These are phyloP conservation scores for Phytophthora foliorum DNA, from an alignment of 352 stramenopile species.

Conservation along the genomic window DNA sequence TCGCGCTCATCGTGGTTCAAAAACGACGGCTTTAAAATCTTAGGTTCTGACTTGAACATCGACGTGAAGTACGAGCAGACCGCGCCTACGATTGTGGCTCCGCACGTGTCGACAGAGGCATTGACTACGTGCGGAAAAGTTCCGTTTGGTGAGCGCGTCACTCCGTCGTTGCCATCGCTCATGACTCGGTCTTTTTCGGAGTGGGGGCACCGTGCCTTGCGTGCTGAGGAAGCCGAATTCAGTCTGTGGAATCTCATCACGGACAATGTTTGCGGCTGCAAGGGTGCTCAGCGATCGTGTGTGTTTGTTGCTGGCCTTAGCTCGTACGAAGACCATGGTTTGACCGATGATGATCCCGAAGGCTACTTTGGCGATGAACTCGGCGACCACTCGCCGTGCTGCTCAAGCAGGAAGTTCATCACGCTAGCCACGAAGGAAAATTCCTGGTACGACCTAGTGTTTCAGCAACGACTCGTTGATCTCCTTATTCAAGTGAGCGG, in stretches of 20 bases:
- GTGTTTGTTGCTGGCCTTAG: constrained; percentile 71
- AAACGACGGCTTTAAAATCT: constrained; percentile 50
- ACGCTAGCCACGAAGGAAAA: constrained; percentile 57
- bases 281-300: constrained; percentile 46
- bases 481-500: constrained; percentile 45
- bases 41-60: constrained; percentile 53
- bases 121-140: constrained; percentile 35
- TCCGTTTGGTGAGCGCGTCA: constrained; percentile 27
- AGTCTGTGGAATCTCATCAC: constrained; percentile 35
- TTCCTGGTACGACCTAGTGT: constrained; percentile 49
- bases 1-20: constrained; percentile 30
- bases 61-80: constrained; percentile 43
- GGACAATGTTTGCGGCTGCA: constrained; percentile 52
- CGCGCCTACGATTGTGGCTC: constrained; percentile 31
- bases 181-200: constrained; percentile 33
- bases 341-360: constrained; percentile 41
- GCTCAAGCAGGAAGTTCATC: constrained; percentile 61
- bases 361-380: constrained; percentile 62
- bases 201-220: constrained; percentile 36
- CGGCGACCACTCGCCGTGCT: constrained; percentile 65
- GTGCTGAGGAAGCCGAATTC: constrained; percentile 22
- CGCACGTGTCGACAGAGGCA: constrained; percentile 14
- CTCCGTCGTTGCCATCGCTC: constrained; percentile 33
- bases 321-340: constrained; percentile 36
- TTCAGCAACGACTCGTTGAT: constrained; percentile 54